Evolutionary conservation across 2,329 filamentous ascomycete genomes (phyloP).

Genomic region (Lecanicillium sp.): DNA sequence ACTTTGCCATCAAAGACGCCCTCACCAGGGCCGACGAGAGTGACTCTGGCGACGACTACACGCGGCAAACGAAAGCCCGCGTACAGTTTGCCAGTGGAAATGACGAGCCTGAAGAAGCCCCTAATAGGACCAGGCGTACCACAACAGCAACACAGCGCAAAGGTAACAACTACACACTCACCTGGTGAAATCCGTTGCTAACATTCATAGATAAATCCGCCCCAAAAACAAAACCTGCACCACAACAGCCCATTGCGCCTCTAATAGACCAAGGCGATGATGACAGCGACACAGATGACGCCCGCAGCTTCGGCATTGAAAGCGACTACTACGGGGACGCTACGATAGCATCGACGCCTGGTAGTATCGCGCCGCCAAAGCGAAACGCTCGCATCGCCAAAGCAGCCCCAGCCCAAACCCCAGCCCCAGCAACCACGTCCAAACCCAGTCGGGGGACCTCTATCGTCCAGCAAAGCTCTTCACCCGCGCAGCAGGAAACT

Average conservation of each 20-base stretch:
- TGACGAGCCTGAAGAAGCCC: too few relatives aligned
- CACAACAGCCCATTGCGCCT: conserved; percentile 1
- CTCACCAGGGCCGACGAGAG: conserved; percentile 15
- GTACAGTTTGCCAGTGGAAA: too few relatives aligned
- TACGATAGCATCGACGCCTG: conserved; percentile 24
- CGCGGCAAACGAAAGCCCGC: neutral
- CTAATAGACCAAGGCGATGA: conserved; percentile 6
- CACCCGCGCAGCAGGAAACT: conserved; percentile 2
- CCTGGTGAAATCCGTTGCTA: neutral
- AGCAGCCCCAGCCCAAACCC: neutral
- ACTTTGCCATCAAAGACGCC: conserved; percentile 21
- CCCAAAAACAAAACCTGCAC: neutral
- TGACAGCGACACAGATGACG: conserved; percentile 21
- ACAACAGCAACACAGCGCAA: too few relatives aligned
- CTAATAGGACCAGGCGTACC: too few relatives aligned
- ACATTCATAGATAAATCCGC: neutral
- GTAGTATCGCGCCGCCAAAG: conserved; percentile 2
- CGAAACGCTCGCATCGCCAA: neutral
- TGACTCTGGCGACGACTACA: conserved; percentile 1
- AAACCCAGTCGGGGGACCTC: too few relatives aligned
- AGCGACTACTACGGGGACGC: conserved; percentile 28
- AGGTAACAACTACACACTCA: too few relatives aligned
- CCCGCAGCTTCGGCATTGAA: conserved; percentile 27
- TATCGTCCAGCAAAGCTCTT: neutral
- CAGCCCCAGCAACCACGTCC: neutral